Evolutionary conservation across 495 filamentous ascomycete species (phyloP), one percentile per base, ranked within the genome.

Genomic region (Neurospora sublineolata): DNA sequence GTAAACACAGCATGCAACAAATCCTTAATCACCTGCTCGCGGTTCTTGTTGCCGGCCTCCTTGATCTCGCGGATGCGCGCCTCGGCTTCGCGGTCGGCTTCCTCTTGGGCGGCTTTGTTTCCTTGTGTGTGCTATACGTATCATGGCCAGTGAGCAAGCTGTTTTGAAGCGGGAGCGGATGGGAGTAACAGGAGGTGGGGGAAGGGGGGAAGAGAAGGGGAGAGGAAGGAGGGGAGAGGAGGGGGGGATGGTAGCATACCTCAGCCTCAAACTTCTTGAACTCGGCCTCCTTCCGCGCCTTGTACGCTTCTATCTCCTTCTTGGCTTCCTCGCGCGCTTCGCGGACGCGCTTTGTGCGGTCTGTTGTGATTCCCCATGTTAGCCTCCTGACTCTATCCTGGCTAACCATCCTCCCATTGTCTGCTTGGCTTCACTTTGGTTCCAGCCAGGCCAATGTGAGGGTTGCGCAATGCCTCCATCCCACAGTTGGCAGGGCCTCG

Each of bases 281-380:
- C 80, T 99, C 94, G 10, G 91, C 89, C 71, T 98, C 96, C 84
- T 97, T 98, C 73, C 91, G 79, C 72, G 89, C 91, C 79, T 88
- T 87, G 86, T 99, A 99, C 42, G 93, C 93, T 69, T 98, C 96
- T 77, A 99, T 97, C 79, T 98, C 94, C 82, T 97, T 97, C 82
- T 98, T 95, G 68, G 95, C 95, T 80, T 98, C 94, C 77, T 87
- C 88, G 78, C 94, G 91, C 70, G 95, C 96, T 80, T 98, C 95
- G 80, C 92, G 97, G 83, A 98, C 94, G 76, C 93, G 88, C 84
- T 97, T 97, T 68, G 95, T 97, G 77, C 95, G 94, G 86, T 97
- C 95, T 97, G 75, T 71, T 3, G 68, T 12, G 33, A 7, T 36
- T 36, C 4, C 6, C 6, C 0, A 7, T 40, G 20, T 27, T 12